Conservation (phyloP, 2,329 filamentous ascomycete species). For the Hymenoscyphus infarciens region DNA sequence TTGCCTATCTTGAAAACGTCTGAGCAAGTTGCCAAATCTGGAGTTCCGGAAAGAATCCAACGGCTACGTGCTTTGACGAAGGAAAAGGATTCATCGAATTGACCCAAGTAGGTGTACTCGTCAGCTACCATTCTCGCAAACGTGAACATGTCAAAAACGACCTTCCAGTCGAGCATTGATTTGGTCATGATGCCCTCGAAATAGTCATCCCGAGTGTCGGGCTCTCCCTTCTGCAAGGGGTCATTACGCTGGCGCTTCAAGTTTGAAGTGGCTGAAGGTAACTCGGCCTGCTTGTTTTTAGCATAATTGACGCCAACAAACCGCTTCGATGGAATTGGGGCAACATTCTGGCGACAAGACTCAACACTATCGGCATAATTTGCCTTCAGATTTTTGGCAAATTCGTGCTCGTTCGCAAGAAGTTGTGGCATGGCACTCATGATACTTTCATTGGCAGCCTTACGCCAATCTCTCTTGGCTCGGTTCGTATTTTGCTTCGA, state of each 20-base stretch:
- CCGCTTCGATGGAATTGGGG: conserved; percentile 29
- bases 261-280: background rate
- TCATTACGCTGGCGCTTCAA: conserved; percentile 1
- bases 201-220: background rate
- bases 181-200: conserved; percentile 4
- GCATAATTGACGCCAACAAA: conserved; percentile 24
- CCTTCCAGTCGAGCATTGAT: conserved; percentile 33
- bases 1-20: conserved; percentile 57
- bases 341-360: conserved; percentile 31
- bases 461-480: conserved; percentile 50
- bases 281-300: background rate
- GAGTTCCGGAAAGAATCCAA: conserved; percentile 61
- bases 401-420: conserved; percentile 10
- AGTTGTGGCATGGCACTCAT: conserved; percentile 35
- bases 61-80: conserved; percentile 1
- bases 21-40: conserved; percentile 52
- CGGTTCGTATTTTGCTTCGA: conserved; percentile 20
- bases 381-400: conserved; percentile 27
- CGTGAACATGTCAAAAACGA: conserved; percentile 52
- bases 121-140: conserved; percentile 61
- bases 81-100: conserved; percentile 17
- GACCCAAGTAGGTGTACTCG: conserved; percentile 57
- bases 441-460: conserved; percentile 40
- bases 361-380: conserved; percentile 32
- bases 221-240: background rate